These are phyloP conservation scores for Tagetes erecta DNA, from an alignment of 129 eudicot species.

Conservation along the genomic window DNA sequence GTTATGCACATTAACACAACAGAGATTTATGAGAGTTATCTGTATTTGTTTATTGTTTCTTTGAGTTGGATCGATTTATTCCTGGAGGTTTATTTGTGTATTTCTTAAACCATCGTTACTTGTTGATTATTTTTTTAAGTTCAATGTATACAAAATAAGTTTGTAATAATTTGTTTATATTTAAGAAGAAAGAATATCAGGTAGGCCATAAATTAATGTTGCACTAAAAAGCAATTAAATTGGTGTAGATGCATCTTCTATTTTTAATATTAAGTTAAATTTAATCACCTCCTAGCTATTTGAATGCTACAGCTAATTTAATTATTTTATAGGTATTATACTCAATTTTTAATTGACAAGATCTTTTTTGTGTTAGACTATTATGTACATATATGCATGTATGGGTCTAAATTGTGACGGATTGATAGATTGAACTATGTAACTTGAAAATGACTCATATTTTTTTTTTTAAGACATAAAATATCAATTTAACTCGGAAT, in stretches of 20 bases:
- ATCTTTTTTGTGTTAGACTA: background rate
- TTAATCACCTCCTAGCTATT: background rate
- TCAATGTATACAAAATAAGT: background rate
- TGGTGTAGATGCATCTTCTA: background rate
- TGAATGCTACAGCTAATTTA: conserved; percentile 6
- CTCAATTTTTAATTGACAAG: background rate
- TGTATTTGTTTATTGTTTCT: too few relatives aligned
- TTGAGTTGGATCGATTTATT: too few relatives aligned
- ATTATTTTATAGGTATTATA: background rate
- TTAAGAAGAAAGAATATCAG: background rate
- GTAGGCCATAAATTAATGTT: background rate
- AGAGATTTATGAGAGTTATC: too few relatives aligned
- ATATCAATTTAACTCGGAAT: too few relatives aligned
- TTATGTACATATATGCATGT: too few relatives aligned
- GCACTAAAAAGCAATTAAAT: background rate
- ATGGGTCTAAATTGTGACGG: too few relatives aligned
- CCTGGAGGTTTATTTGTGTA: background rate
- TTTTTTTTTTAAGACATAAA: too few relatives aligned
- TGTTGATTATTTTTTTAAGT: background rate
- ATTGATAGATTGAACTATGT: too few relatives aligned
- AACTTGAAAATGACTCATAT: too few relatives aligned
- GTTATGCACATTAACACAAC: too few relatives aligned
- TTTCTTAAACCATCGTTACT: background rate
- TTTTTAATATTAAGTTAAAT: background rate
- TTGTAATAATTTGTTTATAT: background rate